Base-by-base conservation (phyloP, 352 stramenopile species). In the Sclerospora graminicola region DNA sequence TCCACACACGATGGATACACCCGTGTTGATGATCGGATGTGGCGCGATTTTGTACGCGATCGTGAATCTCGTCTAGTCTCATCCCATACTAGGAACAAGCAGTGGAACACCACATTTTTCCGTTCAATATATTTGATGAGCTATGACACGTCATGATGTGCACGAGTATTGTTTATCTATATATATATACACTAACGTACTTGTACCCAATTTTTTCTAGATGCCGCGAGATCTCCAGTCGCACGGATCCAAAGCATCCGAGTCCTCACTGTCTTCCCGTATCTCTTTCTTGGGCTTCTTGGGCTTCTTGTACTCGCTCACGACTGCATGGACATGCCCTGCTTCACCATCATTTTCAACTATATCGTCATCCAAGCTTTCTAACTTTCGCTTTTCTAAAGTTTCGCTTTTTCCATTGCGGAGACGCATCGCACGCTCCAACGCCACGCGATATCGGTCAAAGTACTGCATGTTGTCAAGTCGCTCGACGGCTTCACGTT, bases 1-100 rank as follows among this genome's bases (percentile, higher is more conserved):
- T 5, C 79, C 79, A 13, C 79, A 90, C 59, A 90, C 75, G 34
- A 90, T 90, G 75, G 79, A 90, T 54, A 87, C 79, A 26, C 79
- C 79, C 0, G 76, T 88, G 47, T 57, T 90, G 45, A 90, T 90
- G 79, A 77, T 84, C 45, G 74, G 69, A 24, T 81, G 75, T 41
- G 79, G 79, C 28, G 44, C 60, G 39, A 81, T 87, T 50, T 45
- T 90, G 26, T 90, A 86, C 54, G 46, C 59, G n/a, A 80, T 90
- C 43, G 73, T 68, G 24, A 65, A 63, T 48, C 36, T 71, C 18
- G 31, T 76, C 11, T 76, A 39, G 16, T 24, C 21, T 26, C 6
- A 26, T 26, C 21, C 21, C 42, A 51, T 33, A 56, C 16, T 7
- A 37, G 41, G 33, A 54, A 34, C 27, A 20, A 41, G 36, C 21